Conservation (phyloP, 2,329 filamentous ascomycete species). For the Bretziella fagacearum region DNA sequence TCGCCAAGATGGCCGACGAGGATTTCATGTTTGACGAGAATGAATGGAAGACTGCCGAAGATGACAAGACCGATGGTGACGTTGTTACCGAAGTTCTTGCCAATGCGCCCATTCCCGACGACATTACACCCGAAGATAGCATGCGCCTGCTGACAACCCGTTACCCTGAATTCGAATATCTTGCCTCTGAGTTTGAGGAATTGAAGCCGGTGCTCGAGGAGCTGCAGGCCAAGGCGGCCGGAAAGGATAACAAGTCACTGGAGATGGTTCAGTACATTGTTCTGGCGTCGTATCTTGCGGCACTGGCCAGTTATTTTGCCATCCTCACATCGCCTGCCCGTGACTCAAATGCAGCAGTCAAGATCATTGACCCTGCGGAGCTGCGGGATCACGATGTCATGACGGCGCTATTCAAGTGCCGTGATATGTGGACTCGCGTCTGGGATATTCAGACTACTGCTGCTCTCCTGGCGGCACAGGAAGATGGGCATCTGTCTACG, state of each 20-base stretch:
- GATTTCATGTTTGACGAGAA: slow-evolving; percentile 88
- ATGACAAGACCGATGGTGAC: slow-evolving; percentile 32
- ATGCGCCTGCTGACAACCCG: slow-evolving; percentile 57
- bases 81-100: slow-evolving; percentile 73
- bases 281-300: slow-evolving; percentile 68
- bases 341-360: slow-evolving; percentile 31
- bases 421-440: slow-evolving; percentile 62
- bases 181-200: slow-evolving; percentile 63
- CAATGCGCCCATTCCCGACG: slow-evolving; percentile 62
- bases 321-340: slow-evolving; percentile 68
- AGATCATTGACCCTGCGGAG: slow-evolving; percentile 56
- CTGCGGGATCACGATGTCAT: slow-evolving; percentile 84
- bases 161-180: slow-evolving; percentile 82
- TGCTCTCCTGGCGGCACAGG: slow-evolving; percentile 15
- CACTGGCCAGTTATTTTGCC: slow-evolving; percentile 86
- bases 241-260: slow-evolving; percentile 34
- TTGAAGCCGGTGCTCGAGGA: slow-evolving; percentile 49
- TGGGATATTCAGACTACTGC: slow-evolving; percentile 43
- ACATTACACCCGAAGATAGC: slow-evolving; percentile 60
- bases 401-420: slow-evolving; percentile 63
- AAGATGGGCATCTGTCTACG: slow-evolving; percentile 15
- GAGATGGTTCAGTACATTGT: slow-evolving; percentile 59
- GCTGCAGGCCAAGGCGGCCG: slow-evolving; percentile 40
- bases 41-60: slow-evolving; percentile 55
- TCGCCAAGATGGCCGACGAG: slow-evolving; percentile 73